Evolutionary conservation across 2,329 filamentous ascomycete species (phyloP).

Genomic region (Colletotrichum simmondsii): DNA sequence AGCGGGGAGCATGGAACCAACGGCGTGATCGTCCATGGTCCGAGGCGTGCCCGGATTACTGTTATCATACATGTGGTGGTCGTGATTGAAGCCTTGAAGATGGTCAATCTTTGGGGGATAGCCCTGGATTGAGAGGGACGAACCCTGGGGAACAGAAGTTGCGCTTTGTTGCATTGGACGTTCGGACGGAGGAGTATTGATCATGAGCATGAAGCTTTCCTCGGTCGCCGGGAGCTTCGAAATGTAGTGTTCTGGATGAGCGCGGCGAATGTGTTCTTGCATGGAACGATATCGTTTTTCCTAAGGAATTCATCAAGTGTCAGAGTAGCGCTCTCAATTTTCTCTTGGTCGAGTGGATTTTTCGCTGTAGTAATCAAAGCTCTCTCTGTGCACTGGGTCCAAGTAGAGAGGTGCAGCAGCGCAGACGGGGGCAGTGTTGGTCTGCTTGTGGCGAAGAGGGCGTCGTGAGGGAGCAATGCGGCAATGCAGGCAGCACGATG

Average conservation of each 20-base stretch:
- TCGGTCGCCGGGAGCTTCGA: constrained; percentile 97
- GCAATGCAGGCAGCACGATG: constrained; percentile 8
- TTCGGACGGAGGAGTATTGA: constrained; percentile 82
- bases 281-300: constrained; percentile 98
- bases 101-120: constrained; percentile 37
- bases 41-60: constrained; percentile 77
- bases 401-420: not conserved
- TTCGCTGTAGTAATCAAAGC: constrained; percentile 21
- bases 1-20: constrained; percentile 72
- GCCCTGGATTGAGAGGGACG: constrained; percentile 36
- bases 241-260: constrained; percentile 97
- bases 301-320: constrained; percentile 58
- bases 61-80: constrained; percentile 73
- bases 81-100: constrained; percentile 64
- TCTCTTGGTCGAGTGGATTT: constrained; percentile 9
- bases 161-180: constrained; percentile 45
- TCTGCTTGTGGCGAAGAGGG: constrained; percentile 19
- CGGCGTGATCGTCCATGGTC: constrained; percentile 74
- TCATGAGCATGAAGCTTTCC: constrained; percentile 97
- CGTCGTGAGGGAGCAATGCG: constrained; percentile 9
- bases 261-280: constrained; percentile 98
- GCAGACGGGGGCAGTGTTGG: not conserved
- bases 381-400: constrained; percentile 13
- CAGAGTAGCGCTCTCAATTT: constrained; percentile 36
- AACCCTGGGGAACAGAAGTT: constrained; percentile 33